A percentile compares a stretch with the other conserved stretches of the same genome.
phyloP scores from a whole-genome alignment of 2,329 filamentous ascomycete genomes.

The Thelonectria olida region DNA sequence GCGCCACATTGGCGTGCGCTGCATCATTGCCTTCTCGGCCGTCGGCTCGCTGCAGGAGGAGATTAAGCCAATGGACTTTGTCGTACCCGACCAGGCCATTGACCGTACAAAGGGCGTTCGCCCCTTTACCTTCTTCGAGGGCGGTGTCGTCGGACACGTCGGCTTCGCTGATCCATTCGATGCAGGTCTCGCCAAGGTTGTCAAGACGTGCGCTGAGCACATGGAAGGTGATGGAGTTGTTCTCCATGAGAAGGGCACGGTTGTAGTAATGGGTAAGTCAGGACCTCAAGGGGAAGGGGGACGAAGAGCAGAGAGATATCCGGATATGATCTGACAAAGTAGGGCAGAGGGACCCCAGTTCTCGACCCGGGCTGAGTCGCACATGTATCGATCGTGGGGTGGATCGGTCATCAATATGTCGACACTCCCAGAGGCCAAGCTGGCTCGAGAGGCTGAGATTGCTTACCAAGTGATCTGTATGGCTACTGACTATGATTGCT shows the following conservation, averaged over 20 bases:
- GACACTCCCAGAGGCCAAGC: conserved; percentile 91
- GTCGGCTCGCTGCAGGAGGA: conserved; percentile 92
- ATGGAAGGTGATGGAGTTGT: conserved; percentile 86
- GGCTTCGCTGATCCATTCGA: conserved; percentile 98
- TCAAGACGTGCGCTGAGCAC: conserved; percentile 77
- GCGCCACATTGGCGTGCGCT: conserved; percentile 86
- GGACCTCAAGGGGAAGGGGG: not conserved
- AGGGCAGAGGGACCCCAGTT: conserved; percentile 92
- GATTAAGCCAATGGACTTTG: conserved; percentile 95
- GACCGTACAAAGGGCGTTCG: conserved; percentile 96
- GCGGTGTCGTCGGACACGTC: conserved; percentile 91
- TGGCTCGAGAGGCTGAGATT: conserved; percentile 95
- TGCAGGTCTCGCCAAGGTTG: conserved; percentile 75
- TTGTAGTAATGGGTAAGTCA: conserved; percentile 85
- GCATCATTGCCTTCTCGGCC: conserved; percentile 92
- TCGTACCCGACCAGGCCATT: conserved; percentile 95
- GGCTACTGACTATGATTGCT: conserved; percentile 99
- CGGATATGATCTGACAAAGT: conserved; percentile 30
- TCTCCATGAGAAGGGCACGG: conserved; percentile 83
- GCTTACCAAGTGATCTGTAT: conserved; percentile 99
- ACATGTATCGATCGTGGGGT: conserved; percentile 94
- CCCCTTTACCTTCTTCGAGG: conserved; percentile 95
- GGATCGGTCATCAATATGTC: conserved; percentile 99
- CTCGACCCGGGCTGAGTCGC: conserved; percentile 92
- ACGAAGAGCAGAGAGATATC: not conserved